A percentile compares a stretch with the other conserved stretches of the same genome.
These are phyloP conservation scores for Boletus edulis DNA, from an alignment of 768 basidiomycete genomes.

Conservation along the genomic window DNA sequence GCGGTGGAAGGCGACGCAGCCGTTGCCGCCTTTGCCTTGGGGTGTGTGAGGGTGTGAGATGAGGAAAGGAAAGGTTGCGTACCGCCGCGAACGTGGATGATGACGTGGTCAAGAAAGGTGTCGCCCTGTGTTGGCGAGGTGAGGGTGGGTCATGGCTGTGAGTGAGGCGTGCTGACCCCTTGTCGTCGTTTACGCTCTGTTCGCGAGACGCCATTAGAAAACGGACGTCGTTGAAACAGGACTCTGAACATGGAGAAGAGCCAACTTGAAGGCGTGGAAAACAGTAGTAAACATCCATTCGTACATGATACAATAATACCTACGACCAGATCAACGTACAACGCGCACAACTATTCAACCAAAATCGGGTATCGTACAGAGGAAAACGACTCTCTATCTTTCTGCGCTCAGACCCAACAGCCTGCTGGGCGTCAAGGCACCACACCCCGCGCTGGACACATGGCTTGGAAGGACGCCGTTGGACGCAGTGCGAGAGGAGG, in stretches of 20 bases:
- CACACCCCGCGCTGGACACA: neutral
- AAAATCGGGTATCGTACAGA: neutral
- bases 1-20: constrained; percentile 90
- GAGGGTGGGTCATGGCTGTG: neutral
- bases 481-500: constrained; percentile 11
- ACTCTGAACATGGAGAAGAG: neutral
- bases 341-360: too few relatives aligned
- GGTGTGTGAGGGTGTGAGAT: neutral
- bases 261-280: neutral
- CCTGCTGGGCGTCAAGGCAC: constrained; percentile 27
- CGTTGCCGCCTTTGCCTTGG: constrained; percentile 82
- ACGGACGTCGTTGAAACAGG: too few relatives aligned
- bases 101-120: constrained; percentile 77
- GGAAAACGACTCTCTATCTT: constrained; percentile 3
- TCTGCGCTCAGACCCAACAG: constrained; percentile 21
- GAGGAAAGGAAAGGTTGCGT: constrained; percentile 14
- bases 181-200: constrained; percentile 79
- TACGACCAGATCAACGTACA: neutral
- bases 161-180: constrained; percentile 41
- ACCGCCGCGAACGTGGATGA: constrained; percentile 81
- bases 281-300: neutral
- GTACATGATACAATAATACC: neutral
- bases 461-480: too few relatives aligned
- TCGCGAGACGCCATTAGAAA: neutral
- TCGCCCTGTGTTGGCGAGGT: constrained; percentile 50